A percentile compares a stretch with the other conserved stretches of the same genome.
These are phyloP conservation scores for Zygnema cylindricum DNA, from an alignment of 139 green algal species.

Conservation along the genomic window DNA sequence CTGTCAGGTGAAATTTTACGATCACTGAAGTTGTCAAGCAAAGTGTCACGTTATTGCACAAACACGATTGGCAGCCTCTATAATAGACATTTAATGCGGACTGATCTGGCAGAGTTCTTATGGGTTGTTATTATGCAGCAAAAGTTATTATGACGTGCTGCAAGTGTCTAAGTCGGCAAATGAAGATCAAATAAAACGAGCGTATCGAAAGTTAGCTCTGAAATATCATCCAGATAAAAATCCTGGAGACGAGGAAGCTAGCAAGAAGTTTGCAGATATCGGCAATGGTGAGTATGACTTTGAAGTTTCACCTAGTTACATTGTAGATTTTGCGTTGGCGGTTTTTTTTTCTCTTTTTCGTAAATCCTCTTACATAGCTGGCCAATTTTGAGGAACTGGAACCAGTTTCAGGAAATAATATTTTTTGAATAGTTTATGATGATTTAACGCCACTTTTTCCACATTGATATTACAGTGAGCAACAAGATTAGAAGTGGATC, in stretches of 20 bases:
- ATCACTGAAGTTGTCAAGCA: neutral
- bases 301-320: neutral
- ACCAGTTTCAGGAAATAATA: no score
- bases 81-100: neutral
- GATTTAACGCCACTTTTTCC: no score
- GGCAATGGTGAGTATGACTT: conserved; percentile 82
- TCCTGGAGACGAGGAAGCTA: conserved; percentile 86
- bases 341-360: no score
- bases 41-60: neutral
- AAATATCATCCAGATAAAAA: conserved; percentile 95
- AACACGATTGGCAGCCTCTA: neutral
- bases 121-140: conserved; percentile 66
- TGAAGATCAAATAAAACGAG: conserved; percentile 90
- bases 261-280: conserved; percentile 95
- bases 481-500: no score
- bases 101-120: neutral
- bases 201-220: conserved; percentile 94
- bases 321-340: neutral
- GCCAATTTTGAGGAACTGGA: no score
- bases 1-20: neutral
- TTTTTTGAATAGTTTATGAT: no score
- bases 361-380: no score
- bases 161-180: conserved; percentile 77
- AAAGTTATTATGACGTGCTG: conserved; percentile 93
- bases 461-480: no score